Conservation (phyloP, 306 rosid species). For the Arachis hypogaea region DNA sequence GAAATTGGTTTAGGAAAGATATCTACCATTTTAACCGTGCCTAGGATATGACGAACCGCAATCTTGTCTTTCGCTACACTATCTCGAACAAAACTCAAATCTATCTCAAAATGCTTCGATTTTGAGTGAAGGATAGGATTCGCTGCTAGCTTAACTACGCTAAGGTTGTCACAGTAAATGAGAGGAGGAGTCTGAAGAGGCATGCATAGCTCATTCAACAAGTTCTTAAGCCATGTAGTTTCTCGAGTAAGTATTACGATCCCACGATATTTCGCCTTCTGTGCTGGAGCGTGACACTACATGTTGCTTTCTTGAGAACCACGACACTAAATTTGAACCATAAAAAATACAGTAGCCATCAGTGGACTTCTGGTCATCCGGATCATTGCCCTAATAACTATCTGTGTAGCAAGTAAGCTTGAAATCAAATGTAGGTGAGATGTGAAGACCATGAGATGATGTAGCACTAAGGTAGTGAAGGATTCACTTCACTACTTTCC, state of each 20-base stretch:
- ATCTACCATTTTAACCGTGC: too few relatives aligned
- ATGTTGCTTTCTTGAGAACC: not conserved
- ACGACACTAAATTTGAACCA: not conserved
- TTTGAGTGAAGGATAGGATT: not conserved
- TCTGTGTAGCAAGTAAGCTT: not conserved
- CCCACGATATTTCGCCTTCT: not conserved
- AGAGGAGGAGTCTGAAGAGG: not conserved
- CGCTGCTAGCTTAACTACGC: too few relatives aligned
- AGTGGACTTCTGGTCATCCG: not conserved
- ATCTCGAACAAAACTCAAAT: not conserved
- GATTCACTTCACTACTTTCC: not conserved
- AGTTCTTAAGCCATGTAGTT: too few relatives aligned
- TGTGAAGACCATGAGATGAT: not conserved
- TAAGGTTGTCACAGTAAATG: not conserved
- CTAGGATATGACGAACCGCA: not conserved
- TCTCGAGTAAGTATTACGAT: too few relatives aligned
- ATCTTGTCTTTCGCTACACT: not conserved
- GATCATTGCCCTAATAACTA: not conserved
- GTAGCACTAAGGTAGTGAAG: not conserved
- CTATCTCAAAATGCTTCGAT: not conserved
- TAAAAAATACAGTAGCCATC: not conserved
- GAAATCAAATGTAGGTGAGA: too few relatives aligned
- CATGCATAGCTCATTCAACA: not conserved
- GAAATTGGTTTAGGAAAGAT: not conserved
- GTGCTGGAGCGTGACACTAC: not conserved